Conservation (phyloP, 352 stramenopile species). For the Globisporangium lucens region DNA sequence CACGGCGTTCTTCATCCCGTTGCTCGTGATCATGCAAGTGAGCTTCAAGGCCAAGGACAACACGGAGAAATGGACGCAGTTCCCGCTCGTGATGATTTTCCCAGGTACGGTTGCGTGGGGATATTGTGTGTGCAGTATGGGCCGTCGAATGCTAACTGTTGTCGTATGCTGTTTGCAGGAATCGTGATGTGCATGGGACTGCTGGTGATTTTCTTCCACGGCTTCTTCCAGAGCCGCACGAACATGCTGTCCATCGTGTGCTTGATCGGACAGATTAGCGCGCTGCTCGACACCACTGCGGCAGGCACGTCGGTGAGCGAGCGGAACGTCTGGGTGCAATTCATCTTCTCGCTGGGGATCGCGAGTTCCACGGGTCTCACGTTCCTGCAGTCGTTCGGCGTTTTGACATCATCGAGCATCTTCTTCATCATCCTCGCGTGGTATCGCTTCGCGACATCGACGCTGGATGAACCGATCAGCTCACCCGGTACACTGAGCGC, state of each 20-base stretch:
- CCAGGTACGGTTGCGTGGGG: slow-evolving; percentile 26
- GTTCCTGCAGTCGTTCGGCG: slow-evolving; percentile 61
- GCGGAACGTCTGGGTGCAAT: slow-evolving; percentile 84
- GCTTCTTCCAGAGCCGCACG: slow-evolving; percentile 57
- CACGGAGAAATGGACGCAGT: slow-evolving; percentile 57
- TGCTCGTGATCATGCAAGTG: slow-evolving; percentile 85
- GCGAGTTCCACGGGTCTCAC: slow-evolving; percentile 76
- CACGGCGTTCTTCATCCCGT: slow-evolving; percentile 79
- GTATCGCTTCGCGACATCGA: slow-evolving; percentile 43
- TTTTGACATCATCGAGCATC: slow-evolving; percentile 54
- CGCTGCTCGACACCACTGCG: slow-evolving; percentile 69
- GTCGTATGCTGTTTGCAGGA: slow-evolving; percentile 17
- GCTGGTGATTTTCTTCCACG: slow-evolving; percentile 58
- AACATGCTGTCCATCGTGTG: slow-evolving; percentile 57
- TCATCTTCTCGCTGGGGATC: slow-evolving; percentile 83
- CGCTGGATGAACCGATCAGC: slow-evolving; percentile 40
- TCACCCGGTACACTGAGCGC: slow-evolving; percentile 66
- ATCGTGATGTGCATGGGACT: slow-evolving; percentile 77
- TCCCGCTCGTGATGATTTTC: slow-evolving; percentile 81
- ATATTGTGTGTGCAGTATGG: neutral
- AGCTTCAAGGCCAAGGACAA: slow-evolving; percentile 74
- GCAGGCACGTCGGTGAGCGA: slow-evolving; percentile 73
- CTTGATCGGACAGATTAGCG: slow-evolving; percentile 68
- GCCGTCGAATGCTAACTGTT: neutral
- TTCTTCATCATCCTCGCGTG: slow-evolving; percentile 81